Conservation (phyloP, 2,329 filamentous ascomycete genomes). For the Simplicillium sp. region DNA sequence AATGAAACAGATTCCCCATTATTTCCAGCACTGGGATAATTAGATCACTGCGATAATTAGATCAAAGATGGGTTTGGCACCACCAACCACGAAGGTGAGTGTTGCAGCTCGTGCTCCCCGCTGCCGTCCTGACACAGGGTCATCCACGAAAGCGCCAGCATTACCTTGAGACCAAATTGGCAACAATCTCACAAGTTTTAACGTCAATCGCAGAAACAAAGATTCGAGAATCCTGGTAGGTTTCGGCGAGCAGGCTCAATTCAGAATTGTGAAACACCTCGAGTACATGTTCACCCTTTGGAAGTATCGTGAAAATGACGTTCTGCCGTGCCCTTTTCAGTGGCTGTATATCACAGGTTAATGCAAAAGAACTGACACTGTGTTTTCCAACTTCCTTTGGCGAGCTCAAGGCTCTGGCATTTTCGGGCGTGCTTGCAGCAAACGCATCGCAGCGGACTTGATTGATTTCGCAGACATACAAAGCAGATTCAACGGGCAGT, state of each 20-base stretch:
- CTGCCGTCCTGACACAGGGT: conserved; percentile 9
- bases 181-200: neutral
- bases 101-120: conserved; percentile 7
- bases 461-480: conserved; percentile 18
- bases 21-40: too few species aligned
- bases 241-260: neutral
- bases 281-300: neutral
- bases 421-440: neutral
- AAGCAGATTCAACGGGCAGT: conserved; percentile 12
- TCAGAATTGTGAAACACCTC: neutral
- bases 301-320: too few species aligned
- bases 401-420: neutral
- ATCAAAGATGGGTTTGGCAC: neutral
- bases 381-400: neutral
- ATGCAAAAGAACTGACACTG: neutral
- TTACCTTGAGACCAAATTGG: conserved; percentile 1
- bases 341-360: too few species aligned
- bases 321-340: too few species aligned
- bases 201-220: conserved; percentile 2
- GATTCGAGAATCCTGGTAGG: neutral
- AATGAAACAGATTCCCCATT: conserved; percentile 8
- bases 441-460: neutral
- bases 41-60: neutral
- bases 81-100: conserved; percentile 10
- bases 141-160: conserved; percentile 7